These are phyloP conservation scores for Vigna angularis DNA, from an alignment of 306 rosid species.

Conservation along the genomic window DNA sequence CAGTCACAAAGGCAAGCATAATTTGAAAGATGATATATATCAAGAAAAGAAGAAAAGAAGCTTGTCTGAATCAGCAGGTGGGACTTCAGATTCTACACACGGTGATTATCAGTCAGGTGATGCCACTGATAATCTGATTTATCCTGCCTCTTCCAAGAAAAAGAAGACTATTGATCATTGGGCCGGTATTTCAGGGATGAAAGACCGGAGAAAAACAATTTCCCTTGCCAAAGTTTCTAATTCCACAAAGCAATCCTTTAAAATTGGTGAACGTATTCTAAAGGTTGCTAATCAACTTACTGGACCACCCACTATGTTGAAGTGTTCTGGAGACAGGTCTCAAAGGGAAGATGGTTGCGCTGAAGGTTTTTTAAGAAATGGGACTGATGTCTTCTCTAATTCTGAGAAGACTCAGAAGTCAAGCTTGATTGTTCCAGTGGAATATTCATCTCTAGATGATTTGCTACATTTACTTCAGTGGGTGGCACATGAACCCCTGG, in stretches of 20 bases:
- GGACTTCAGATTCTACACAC: slow-evolving; percentile 51
- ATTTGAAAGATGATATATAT: slow-evolving; percentile 64
- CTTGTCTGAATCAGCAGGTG: slow-evolving; percentile 65
- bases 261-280: slow-evolving; percentile 89
- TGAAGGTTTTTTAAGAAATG: slow-evolving; percentile 52
- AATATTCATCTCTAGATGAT: slow-evolving; percentile 72
- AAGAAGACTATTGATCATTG: slow-evolving; percentile 58
- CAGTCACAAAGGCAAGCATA: slow-evolving; percentile 68
- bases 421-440: slow-evolving; percentile 48
- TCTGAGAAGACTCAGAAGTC: slow-evolving; percentile 59
- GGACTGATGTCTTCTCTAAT: slow-evolving; percentile 51
- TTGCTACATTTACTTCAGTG: slow-evolving; percentile 72
- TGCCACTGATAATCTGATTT: slow-evolving; percentile 40
- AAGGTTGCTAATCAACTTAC: slow-evolving; percentile 92
- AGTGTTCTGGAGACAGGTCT: slow-evolving; percentile 59
- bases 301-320: slow-evolving; percentile 59
- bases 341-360: slow-evolving; percentile 56
- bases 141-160: slow-evolving; percentile 61
- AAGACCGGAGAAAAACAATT: slow-evolving; percentile 62
- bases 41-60: slow-evolving; percentile 70
- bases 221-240: slow-evolving; percentile 66
- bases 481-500: slow-evolving; percentile 74
- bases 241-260: slow-evolving; percentile 71
- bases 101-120: slow-evolving; percentile 58
- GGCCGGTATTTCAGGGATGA: slow-evolving; percentile 51